These are phyloP conservation scores for Stereocaulon alpinum DNA, from an alignment of 495 filamentous ascomycete species.

Conservation along the genomic window DNA sequence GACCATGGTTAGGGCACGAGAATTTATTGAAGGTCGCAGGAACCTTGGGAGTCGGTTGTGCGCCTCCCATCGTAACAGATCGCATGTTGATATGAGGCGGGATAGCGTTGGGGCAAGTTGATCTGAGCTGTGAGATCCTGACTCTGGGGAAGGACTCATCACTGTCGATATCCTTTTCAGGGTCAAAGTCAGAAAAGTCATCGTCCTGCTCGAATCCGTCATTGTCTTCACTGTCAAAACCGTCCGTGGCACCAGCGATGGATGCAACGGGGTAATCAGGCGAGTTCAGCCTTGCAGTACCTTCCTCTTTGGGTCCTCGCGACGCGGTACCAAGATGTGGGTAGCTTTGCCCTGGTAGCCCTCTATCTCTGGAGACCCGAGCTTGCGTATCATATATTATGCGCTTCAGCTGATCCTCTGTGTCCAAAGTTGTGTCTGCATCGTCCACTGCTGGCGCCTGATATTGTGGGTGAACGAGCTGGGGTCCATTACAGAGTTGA, in stretches of 20 bases:
- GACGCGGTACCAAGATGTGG: neutral
- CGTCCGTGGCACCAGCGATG: neutral
- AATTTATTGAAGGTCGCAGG: neutral
- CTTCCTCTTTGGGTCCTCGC: neutral
- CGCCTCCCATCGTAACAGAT: no score
- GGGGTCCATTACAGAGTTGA: neutral
- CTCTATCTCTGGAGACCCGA: neutral
- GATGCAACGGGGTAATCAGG: neutral
- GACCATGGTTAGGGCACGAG: neutral
- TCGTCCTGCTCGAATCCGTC: conserved; percentile 6
- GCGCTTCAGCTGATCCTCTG: neutral
- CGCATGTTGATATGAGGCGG: no score
- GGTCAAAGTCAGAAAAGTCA: conserved; percentile 1
- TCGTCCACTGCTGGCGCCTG: neutral
- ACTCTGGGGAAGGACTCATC: neutral
- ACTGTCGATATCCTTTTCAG: conserved; percentile 3
- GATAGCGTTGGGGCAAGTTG: no score
- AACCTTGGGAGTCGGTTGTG: neutral
- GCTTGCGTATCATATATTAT: conserved; percentile 4
- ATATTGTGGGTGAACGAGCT: neutral
- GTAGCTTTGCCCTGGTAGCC: neutral
- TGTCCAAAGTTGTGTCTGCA: neutral
- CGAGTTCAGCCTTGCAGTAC: neutral
- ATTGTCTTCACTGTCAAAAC: conserved; percentile 9
- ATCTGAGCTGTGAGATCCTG: neutral